Evolutionary conservation across 2,329 filamentous ascomycete species (phyloP), one percentile per base, ranked within the genome.

Genomic region (Fusarium sp.): DNA sequence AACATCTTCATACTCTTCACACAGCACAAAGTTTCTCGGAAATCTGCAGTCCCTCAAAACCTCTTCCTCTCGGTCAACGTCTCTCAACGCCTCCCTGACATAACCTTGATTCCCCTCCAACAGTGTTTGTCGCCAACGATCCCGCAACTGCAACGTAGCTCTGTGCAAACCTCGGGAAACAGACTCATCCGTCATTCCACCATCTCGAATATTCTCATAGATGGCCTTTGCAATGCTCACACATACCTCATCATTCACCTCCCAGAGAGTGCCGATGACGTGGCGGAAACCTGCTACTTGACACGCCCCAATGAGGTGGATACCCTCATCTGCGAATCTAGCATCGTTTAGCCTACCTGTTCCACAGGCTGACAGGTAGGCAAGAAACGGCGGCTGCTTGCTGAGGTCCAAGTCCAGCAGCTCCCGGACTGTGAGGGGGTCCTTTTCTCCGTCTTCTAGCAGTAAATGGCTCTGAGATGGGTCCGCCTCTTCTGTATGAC

Each of bases 351-450:
- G 75, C 15, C 66, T 39, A 0, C 77, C 77, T 0, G 81, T 82
- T 1, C 62, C 70, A 51, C 80, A 83, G 0, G 80, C 80, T 3
- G 81, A 83, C 5, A 83, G 78, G 44, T 80, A 83, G 0, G 77
- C 81, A 3, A 82, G 74, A 47, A 81, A 81, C 3, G 77, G 77
- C 1, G 60, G 3, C 1, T 47, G 8, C 1, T 62, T 13, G 2
- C 58, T 56, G 1, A 78, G 44, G 30, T 74, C 60, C 1, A 40
- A 40, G 4, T 73, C 68, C 4, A 66, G 60, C 3, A 75, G 54
- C 46, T 60, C 59, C 1, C 39, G 51, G 3, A 74, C 68, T 2
- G 66, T 68, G 0, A 76, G 43, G 1, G 59, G 67, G 11, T 60
- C 16, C 1, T 34, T n/a, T 3, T 37, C 7, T 34, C 30, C 40